These are phyloP conservation scores for Fusarium haematococcum DNA, from an alignment of 2,329 filamentous ascomycete species.

Conservation along the genomic window DNA sequence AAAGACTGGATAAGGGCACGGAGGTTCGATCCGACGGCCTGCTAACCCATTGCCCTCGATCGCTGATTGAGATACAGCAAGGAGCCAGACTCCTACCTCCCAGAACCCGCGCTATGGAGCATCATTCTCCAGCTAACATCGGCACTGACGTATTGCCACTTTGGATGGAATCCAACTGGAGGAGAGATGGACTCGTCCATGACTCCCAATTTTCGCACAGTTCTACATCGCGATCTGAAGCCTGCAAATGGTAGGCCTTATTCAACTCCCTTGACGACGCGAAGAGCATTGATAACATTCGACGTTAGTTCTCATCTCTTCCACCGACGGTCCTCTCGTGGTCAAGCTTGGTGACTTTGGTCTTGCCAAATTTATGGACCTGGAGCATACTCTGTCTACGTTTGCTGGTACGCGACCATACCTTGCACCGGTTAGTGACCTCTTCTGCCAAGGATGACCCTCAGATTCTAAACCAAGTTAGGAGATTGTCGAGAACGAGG, in stretches of 20 bases:
- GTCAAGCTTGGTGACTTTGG: not conserved
- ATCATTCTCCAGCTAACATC: not conserved
- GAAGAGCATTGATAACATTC: not conserved
- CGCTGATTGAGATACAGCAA: not conserved
- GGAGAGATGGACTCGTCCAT: not conserved
- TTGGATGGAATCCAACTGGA: not conserved
- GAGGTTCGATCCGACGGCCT: not conserved
- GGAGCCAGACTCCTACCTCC: not conserved
- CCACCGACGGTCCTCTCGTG: not conserved
- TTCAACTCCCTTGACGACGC: not conserved
- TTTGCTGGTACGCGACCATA: not conserved
- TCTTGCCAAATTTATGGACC: not conserved
- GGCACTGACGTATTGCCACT: not conserved
- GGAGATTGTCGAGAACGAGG: not conserved
- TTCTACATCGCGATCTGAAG: not conserved
- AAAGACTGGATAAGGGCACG: not conserved
- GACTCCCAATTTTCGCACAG: not conserved
- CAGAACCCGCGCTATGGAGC: not conserved
- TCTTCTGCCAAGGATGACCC: not conserved
- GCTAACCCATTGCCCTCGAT: not conserved
- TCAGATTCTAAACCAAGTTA: not conserved
- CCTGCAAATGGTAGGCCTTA: not conserved
- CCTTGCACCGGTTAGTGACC: not conserved
- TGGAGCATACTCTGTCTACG: not conserved
- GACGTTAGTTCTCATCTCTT: not conserved